Evolutionary conservation across 257 asterid genomes (phyloP).

Genomic region (Buddleja alternifolia): DNA sequence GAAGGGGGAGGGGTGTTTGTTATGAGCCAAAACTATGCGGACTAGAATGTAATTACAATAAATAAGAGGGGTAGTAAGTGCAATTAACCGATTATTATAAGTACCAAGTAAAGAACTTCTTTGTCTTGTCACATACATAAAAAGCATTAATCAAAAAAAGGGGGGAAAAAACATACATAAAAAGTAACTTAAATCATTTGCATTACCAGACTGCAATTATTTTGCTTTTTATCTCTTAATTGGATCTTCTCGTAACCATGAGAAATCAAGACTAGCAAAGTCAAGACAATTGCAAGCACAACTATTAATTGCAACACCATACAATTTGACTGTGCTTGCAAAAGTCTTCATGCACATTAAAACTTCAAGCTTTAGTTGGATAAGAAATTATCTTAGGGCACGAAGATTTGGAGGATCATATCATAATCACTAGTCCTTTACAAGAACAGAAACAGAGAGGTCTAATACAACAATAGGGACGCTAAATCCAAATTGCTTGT

Average conservation of each 20-base stretch:
- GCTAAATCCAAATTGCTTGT: too few species aligned
- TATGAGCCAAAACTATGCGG: too few species aligned
- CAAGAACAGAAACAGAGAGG: not conserved
- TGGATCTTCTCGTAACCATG: not conserved
- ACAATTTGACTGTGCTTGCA: not conserved
- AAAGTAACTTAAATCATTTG: not conserved
- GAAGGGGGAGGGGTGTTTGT: too few species aligned
- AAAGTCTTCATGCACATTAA: not conserved
- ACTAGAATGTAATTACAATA: too few species aligned
- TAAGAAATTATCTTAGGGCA: not conserved
- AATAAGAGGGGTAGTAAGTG: too few species aligned
- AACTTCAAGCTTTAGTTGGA: not conserved
- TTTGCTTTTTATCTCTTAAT: not conserved
- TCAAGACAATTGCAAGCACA: not conserved
- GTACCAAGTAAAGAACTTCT: too few species aligned
- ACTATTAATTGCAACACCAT: not conserved
- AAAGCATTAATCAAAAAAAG: too few species aligned
- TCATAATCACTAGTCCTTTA: not conserved
- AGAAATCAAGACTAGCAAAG: constrained; percentile 2
- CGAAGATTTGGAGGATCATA: not conserved
- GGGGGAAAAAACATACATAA: not conserved
- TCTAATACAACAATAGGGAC: too few species aligned
- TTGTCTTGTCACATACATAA: not conserved
- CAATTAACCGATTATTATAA: too few species aligned
- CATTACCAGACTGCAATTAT: not conserved